Conservation (phyloP, 768 basidiomycete species). For the Pleurotus tuoliensis region DNA sequence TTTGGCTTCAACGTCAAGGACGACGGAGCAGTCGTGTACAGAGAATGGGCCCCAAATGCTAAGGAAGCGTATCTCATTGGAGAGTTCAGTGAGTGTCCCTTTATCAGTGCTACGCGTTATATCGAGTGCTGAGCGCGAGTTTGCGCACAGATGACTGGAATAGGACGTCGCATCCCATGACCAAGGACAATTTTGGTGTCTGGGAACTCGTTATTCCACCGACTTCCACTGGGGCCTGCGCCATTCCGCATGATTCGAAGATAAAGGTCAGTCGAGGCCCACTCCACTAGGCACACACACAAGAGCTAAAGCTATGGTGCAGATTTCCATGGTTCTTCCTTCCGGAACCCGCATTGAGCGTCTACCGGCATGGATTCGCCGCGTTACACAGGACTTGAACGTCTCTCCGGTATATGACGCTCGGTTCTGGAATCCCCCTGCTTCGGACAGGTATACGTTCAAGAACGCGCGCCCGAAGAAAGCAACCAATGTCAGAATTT, state of each 20-base stretch:
- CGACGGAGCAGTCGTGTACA: conserved; percentile 72
- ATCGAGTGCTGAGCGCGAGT: not conserved
- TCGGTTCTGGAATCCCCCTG: conserved; percentile 97
- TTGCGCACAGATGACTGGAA: conserved; percentile 74
- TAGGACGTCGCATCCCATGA: conserved; percentile 82
- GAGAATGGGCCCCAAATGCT: conserved; percentile 97
- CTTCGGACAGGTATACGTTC: conserved; percentile 68
- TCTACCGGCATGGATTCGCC: conserved; percentile 89
- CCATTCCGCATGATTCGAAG: conserved; percentile 93
- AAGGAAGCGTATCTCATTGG: conserved; percentile 81
- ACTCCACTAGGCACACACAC: not conserved
- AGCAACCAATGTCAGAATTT: conserved; percentile 71
- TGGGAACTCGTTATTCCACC: conserved; percentile 85
- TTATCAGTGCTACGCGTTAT: conserved; percentile 6
- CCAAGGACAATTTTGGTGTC: conserved; percentile 77
- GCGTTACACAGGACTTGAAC: conserved; percentile 90
- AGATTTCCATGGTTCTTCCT: conserved; percentile 92
- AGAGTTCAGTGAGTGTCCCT: conserved; percentile 81
- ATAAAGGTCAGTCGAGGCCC: conserved; percentile 62
- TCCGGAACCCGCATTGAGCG: conserved; percentile 82
- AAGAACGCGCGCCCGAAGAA: conserved; percentile 72
- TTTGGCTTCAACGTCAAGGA: conserved; percentile 73
- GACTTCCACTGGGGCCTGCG: conserved; percentile 59
- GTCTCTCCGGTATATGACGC: conserved; percentile 93
- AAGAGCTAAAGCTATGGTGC: conserved; percentile 2